Evolutionary conservation across 768 basidiomycete species (phyloP).

Genomic region (Mycena floridula): DNA sequence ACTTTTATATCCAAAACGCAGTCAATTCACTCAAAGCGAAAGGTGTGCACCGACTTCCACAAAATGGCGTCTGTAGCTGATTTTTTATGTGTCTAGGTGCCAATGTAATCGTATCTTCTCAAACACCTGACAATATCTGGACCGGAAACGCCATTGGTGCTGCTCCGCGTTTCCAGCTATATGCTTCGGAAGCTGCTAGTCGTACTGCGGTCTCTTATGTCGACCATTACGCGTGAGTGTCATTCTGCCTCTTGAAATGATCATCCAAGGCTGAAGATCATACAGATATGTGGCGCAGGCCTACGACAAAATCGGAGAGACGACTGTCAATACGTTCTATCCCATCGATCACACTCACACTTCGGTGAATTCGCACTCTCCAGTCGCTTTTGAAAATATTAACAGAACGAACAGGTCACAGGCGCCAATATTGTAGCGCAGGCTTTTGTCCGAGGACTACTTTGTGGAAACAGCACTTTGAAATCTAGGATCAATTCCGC

Average conservation of each 20-base stretch:
- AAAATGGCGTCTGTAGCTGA: too few relatives aligned
- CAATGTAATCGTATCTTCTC: constrained; percentile 11
- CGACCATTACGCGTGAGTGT: constrained; percentile 38
- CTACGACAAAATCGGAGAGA: too few relatives aligned
- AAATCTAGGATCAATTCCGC: constrained; percentile 28
- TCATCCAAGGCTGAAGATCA: too few relatives aligned
- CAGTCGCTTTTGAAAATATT: too few relatives aligned
- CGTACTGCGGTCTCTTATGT: constrained; percentile 34
- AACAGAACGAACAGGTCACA: too few relatives aligned
- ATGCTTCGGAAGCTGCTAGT: constrained; percentile 32
- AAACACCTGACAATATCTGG: constrained; percentile 27
- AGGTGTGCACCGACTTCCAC: too few relatives aligned
- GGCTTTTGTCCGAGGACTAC: constrained; percentile 39
- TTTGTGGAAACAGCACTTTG: constrained; percentile 31
- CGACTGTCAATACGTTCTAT: constrained; percentile 33
- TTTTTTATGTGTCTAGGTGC: too few relatives aligned
- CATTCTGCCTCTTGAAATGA: too few relatives aligned
- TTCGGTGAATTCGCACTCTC: too few relatives aligned
- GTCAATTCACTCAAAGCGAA: constrained; percentile 35
- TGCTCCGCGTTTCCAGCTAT: constrained; percentile 37
- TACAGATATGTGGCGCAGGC: constrained; percentile 37
- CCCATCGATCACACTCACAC: constrained; percentile 46
- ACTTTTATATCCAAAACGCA: constrained; percentile 39
- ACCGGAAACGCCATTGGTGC: constrained; percentile 25
- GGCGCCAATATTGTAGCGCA: constrained; percentile 42